These are phyloP conservation scores for Gamarada debralockiae DNA, from an alignment of 495 filamentous ascomycete species.

Conservation along the genomic window DNA sequence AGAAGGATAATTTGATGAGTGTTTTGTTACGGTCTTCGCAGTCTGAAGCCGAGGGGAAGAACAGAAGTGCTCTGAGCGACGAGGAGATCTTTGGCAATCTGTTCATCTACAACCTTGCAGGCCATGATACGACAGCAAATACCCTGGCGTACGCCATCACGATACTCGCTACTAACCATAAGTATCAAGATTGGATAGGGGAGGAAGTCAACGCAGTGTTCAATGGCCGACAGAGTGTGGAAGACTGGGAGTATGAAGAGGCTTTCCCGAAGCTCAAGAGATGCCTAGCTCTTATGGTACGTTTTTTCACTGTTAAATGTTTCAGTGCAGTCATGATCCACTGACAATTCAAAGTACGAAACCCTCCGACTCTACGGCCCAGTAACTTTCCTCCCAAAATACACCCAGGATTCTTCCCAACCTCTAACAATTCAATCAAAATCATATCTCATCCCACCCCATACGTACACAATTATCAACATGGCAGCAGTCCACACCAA, in stretches of 20 bases:
- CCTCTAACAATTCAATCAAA: conserved; percentile 21
- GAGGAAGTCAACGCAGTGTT: conserved; percentile 36
- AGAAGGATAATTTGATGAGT: conserved; percentile 34
- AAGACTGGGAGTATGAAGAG: conserved; percentile 27
- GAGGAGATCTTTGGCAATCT: conserved; percentile 50
- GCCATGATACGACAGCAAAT: conserved; percentile 51
- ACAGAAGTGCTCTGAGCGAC: conserved; percentile 25
- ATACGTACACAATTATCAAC: conserved; percentile 27
- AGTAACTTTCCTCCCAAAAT: conserved; percentile 36
- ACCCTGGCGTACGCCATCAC: conserved; percentile 44
- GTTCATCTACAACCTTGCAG: conserved; percentile 50
- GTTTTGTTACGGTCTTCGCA: conserved; percentile 28
- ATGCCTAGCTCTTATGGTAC: conserved; percentile 43
- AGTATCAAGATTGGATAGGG: conserved; percentile 40
- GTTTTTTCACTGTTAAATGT: too few relatives aligned
- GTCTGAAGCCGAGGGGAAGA: conserved; percentile 4
- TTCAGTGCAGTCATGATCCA: too few relatives aligned
- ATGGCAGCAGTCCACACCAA: conserved; percentile 18
- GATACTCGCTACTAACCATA: conserved; percentile 41
- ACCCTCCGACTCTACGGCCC: conserved; percentile 46
- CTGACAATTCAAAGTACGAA: too few relatives aligned
- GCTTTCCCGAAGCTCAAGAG: conserved; percentile 39
- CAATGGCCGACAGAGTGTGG: not conserved
- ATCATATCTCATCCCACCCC: conserved; percentile 25
- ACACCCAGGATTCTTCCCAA: conserved; percentile 25